These are phyloP conservation scores for Ceratorhiza oryzae-sativae DNA, from an alignment of 1,284 basidiomycete species.

Conservation along the genomic window DNA sequence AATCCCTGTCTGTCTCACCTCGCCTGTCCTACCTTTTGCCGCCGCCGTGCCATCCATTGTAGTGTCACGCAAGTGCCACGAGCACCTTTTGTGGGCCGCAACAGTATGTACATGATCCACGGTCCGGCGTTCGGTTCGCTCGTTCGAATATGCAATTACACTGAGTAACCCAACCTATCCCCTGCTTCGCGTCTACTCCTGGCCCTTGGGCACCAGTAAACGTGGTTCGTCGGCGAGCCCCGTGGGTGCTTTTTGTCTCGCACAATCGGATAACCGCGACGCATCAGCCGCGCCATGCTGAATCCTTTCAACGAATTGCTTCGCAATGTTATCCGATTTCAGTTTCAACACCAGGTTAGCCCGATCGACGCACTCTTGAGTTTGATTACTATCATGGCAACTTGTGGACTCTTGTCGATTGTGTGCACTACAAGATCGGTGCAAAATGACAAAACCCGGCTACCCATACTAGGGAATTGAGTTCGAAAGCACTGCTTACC, in stretches of 20 bases:
- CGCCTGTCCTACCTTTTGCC: not conserved
- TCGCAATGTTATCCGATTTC: slow-evolving; percentile 2
- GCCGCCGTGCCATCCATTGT: not conserved
- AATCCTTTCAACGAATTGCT: not conserved
- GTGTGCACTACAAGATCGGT: not conserved
- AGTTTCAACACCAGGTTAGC: slow-evolving; percentile 1
- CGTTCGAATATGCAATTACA: slow-evolving; percentile 8
- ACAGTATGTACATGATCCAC: not conserved
- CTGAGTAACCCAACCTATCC: not conserved
- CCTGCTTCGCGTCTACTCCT: slow-evolving; percentile 17
- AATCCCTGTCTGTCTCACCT: not conserved
- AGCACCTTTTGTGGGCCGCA: not conserved
- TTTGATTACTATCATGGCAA: slow-evolving; percentile 8
- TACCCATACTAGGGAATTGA: not conserved
- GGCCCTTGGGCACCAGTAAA: slow-evolving; percentile 15
- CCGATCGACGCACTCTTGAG: slow-evolving; percentile 16
- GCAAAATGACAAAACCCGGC: slow-evolving; percentile 2
- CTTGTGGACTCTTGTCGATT: no score
- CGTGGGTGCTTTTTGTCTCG: not conserved
- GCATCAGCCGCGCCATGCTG: slow-evolving; percentile 12
- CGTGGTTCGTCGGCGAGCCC: slow-evolving; percentile 16
- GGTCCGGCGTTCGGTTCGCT: not conserved
- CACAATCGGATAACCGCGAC: not conserved
- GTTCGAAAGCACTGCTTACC: not conserved
- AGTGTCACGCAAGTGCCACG: slow-evolving; percentile 6